phyloP scores from a whole-genome alignment of 2,329 filamentous ascomycete species.

The Xylaria polymorpha region DNA sequence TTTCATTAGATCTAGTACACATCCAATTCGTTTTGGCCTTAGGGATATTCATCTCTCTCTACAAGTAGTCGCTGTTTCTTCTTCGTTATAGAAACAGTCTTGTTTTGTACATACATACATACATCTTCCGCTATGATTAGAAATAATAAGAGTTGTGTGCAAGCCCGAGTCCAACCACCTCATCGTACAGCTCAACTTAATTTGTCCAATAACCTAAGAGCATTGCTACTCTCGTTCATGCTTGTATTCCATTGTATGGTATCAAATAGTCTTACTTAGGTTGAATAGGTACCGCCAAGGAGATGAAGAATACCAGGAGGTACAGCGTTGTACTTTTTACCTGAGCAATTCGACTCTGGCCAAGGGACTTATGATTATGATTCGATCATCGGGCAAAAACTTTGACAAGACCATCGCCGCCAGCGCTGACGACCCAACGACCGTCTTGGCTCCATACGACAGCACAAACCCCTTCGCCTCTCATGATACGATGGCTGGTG shows the following conservation, averaged over 20 bases:
- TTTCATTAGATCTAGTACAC: not conserved
- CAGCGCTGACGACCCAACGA: slow-evolving; percentile 91
- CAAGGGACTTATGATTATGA: not conserved
- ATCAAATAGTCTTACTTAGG: not conserved
- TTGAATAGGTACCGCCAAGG: not conserved
- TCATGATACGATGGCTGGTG: slow-evolving; percentile 91
- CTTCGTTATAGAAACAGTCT: not conserved
- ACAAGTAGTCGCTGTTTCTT: not conserved
- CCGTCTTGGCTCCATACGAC: slow-evolving; percentile 97
- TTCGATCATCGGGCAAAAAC: slow-evolving; percentile 73
- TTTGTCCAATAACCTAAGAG: slow-evolving; percentile 1
- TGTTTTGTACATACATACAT: not conserved
- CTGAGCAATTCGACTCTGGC: not conserved
- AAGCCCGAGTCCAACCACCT: not conserved
- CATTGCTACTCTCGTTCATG: not conserved
- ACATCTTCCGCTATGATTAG: not conserved
- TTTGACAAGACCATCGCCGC: slow-evolving; percentile 95
- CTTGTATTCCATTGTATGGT: not conserved
- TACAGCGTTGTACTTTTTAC: not conserved
- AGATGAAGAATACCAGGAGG: not conserved
- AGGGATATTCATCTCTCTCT: not conserved
- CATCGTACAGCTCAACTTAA: not conserved
- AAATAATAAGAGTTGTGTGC: not conserved
- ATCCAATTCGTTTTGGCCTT: not conserved
- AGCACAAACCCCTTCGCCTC: slow-evolving; percentile 92